Evolutionary conservation across 1,139 yeast species (phyloP).

Genomic region (Yamadazyma blattariae): DNA sequence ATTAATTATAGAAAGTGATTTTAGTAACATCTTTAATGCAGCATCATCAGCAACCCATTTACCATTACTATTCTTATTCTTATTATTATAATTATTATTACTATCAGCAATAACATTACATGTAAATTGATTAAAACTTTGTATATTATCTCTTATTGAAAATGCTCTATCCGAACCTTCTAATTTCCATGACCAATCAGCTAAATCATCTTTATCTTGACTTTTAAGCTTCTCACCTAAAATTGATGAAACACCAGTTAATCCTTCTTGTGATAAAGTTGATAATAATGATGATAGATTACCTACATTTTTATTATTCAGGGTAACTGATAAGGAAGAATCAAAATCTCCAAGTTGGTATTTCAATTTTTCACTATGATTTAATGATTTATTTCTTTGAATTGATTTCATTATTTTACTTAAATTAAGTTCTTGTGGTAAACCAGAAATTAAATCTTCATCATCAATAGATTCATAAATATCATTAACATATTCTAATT

Average conservation of each 20-base stretch:
- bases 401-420: slow-evolving; percentile 47
- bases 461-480: slow-evolving; percentile 57
- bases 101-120: too few species aligned
- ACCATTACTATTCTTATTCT: too few species aligned
- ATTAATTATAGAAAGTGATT: background rate
- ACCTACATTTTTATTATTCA: slow-evolving; percentile 7
- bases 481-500: slow-evolving; percentile 20
- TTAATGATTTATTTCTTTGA: slow-evolving; percentile 24
- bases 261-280: slow-evolving; percentile 45
- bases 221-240: slow-evolving; percentile 14
- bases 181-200: slow-evolving; percentile 68
- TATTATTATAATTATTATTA: background rate
- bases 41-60: too few species aligned
- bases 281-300: slow-evolving; percentile 22
- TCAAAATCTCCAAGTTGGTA: slow-evolving; percentile 60
- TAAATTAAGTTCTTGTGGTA: slow-evolving; percentile 57
- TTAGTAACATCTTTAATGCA: background rate
- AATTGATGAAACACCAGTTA: slow-evolving; percentile 46
- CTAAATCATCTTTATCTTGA: slow-evolving; percentile 9
- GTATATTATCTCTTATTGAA: too few species aligned
- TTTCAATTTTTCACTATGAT: slow-evolving; percentile 36
- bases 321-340: slow-evolving; percentile 26
- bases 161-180: slow-evolving; percentile 78
- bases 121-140: slow-evolving; percentile 30
- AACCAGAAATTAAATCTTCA: slow-evolving; percentile 59